Evolutionary conservation across 2,329 filamentous ascomycete species (phyloP), one percentile per base, ranked within the genome.

Genomic region (Pestalotiopsis sp.): DNA sequence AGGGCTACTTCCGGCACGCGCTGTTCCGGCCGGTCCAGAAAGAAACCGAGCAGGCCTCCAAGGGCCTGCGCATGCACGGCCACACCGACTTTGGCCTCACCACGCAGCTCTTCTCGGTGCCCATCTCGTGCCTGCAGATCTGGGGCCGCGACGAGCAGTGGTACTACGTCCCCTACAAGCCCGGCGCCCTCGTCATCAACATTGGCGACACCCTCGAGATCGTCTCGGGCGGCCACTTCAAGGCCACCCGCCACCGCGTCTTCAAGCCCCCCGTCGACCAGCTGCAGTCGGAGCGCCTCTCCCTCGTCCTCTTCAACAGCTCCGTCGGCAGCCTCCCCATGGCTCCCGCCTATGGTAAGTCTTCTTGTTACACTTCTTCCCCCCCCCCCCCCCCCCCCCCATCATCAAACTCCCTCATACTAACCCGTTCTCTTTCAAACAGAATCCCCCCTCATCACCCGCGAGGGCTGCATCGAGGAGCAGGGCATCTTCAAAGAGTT

Each of bases 91-190:
- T 63, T 11, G 60, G 60, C n/a, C 60, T 63, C 14, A 63, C 60
- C 27, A 63, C 60, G 20, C 60, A 27, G 36, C 36, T 63, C 14
- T 63, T 63, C 27, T 36, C 23, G 2, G 60, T 63, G 27, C 60
- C 60, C 60, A 63, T 63, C 36, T 63, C 60, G 12, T 63, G 60
- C 36, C 60, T 63, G 27, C 60, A 63, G 60, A 63, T 63, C 60
- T 63, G 60, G 60, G 60, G 60, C 60, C 60, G 60, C 25, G 60
- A 63, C 60, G 60, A 63, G 60, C n/a, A 63, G 60, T 63, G 60
- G 60, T 63, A 63, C 60, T 63, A 63, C 5, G 60, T 63, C 11
- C 60, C 60, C 27, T 63, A 63, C 60, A 63, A 63, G 60, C 60
- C 60, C 14, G 60, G 60, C 36, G 60, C 60, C 27, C 60, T 63